Percentiles rank a stretch among this genome's conserved stretches.
phyloP scores from a whole-genome alignment of 2,329 filamentous ascomycete species.

The Hypoxylon sp. region DNA sequence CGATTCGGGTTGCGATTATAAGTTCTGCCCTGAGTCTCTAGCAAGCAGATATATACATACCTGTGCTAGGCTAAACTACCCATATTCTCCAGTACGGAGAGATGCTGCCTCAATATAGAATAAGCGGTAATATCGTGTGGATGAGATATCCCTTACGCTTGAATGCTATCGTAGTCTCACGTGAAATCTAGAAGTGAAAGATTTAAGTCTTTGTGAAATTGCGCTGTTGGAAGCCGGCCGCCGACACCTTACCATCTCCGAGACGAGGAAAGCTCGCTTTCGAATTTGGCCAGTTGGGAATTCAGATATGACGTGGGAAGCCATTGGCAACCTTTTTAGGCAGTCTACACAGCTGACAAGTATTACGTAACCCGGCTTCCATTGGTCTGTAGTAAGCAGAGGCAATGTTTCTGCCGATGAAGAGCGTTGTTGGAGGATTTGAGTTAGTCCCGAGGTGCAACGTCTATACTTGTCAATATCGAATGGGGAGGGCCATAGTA shows the following conservation, averaged over 20 bases:
- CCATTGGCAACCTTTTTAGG: background rate
- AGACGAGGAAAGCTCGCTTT: background rate
- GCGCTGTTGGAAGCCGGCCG: background rate
- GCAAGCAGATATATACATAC: background rate
- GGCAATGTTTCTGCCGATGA: background rate
- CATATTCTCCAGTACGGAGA: background rate
- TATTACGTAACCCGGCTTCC: slow-evolving; percentile 1
- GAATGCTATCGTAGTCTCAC: background rate
- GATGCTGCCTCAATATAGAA: background rate
- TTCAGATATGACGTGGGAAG: background rate
- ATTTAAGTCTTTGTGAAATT: background rate
- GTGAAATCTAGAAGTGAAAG: background rate
- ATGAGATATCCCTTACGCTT: background rate
- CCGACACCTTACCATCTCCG: background rate
- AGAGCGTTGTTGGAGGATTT: background rate
- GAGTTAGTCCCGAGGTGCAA: background rate
- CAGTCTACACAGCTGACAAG: background rate
- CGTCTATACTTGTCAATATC: background rate
- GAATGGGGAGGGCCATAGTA: background rate
- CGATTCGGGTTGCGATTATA: slow-evolving; percentile 6
- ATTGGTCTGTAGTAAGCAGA: slow-evolving; percentile 20
- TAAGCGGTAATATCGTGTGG: too few species aligned
- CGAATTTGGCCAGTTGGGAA: slow-evolving; percentile 1
- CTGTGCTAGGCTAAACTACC: background rate
- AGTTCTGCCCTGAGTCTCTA: background rate